Conservation (phyloP, 1,284 basidiomycete species). For the Erythrobasidium hasegawianum region DNA sequence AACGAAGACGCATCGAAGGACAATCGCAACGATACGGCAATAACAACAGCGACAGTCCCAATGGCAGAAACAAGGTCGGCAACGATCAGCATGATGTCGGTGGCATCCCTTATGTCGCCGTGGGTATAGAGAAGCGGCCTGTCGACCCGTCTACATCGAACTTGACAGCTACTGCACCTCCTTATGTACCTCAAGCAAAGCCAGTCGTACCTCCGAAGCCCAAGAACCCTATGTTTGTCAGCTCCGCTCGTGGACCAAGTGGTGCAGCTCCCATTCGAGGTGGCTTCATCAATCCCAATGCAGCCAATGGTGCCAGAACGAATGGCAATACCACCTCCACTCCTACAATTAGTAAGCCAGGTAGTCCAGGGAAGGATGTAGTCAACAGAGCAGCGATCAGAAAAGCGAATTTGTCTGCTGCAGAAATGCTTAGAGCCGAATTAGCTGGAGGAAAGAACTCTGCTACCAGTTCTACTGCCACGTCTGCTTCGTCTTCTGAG, state of each 20-base stretch:
- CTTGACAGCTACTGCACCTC: slow-evolving; percentile 13
- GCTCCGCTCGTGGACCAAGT: slow-evolving; percentile 17
- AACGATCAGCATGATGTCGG: slow-evolving; percentile 31
- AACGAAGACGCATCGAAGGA: slow-evolving; percentile 77
- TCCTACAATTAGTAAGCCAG: slow-evolving; percentile 58
- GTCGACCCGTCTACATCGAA: slow-evolving; percentile 13
- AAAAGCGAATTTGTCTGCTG: slow-evolving; percentile 93
- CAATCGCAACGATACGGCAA: slow-evolving; percentile 48
- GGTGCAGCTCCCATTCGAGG: slow-evolving; percentile 26
- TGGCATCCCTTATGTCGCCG: neutral
- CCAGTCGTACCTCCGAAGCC: slow-evolving; percentile 30
- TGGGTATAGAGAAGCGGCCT: slow-evolving; percentile 8
- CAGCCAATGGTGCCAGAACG: slow-evolving; percentile 29
- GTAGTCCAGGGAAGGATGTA: slow-evolving; percentile 73
- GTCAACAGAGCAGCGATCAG: slow-evolving; percentile 84
- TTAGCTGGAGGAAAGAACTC: slow-evolving; percentile 59
- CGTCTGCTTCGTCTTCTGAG: slow-evolving; percentile 10
- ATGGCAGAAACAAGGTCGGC: neutral
- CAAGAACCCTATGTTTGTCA: slow-evolving; percentile 31
- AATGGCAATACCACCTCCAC: slow-evolving; percentile 17
- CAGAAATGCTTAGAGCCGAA: slow-evolving; percentile 88
- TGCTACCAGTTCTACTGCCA: slow-evolving; percentile 35
- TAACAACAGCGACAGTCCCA: slow-evolving; percentile 34
- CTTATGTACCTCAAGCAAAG: slow-evolving; percentile 2
- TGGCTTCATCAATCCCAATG: slow-evolving; percentile 18